Evolutionary conservation across 1,284 basidiomycete genomes (phyloP).

Genomic region (Sphaerobolus stellatus): DNA sequence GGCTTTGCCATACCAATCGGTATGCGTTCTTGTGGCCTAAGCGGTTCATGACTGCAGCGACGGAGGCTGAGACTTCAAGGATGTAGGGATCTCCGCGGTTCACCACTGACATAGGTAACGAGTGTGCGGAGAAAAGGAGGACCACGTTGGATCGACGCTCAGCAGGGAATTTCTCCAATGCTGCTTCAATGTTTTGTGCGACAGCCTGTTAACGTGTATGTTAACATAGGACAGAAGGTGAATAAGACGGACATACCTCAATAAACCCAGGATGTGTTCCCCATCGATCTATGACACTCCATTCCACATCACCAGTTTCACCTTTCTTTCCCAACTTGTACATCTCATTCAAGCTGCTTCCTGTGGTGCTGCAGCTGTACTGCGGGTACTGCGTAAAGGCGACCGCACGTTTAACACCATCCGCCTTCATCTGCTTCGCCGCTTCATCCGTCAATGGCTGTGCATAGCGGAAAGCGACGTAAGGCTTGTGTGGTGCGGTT

Average conservation of each 20-base stretch:
- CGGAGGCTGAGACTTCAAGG: constrained; percentile 92
- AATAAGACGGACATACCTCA: constrained; percentile 56
- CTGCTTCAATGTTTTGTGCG: constrained; percentile 82
- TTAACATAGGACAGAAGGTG: constrained; percentile 2
- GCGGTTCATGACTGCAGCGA: constrained; percentile 85
- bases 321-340: constrained; percentile 63
- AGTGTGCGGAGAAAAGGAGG: constrained; percentile 96
- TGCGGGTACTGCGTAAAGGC: constrained; percentile 99
- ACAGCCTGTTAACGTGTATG: no score
- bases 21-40: constrained; percentile 80
- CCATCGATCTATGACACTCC: constrained; percentile 99
- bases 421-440: constrained; percentile 80
- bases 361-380: constrained; percentile 98
- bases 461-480: constrained; percentile 94
- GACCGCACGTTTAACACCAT: constrained; percentile 90
- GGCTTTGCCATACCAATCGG: constrained; percentile 96
- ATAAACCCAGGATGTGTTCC: constrained; percentile 92
- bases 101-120: constrained; percentile 94
- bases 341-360: constrained; percentile 94
- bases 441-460: constrained; percentile 86
- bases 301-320: constrained; percentile 70
- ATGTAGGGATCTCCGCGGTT: constrained; percentile 99
- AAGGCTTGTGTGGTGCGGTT: constrained; percentile 94
- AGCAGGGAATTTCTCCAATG: constrained; percentile 79
- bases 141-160: constrained; percentile 73